phyloP scores from a whole-genome alignment of 768 basidiomycete species.

The Cystofilobasidium capitatum region DNA sequence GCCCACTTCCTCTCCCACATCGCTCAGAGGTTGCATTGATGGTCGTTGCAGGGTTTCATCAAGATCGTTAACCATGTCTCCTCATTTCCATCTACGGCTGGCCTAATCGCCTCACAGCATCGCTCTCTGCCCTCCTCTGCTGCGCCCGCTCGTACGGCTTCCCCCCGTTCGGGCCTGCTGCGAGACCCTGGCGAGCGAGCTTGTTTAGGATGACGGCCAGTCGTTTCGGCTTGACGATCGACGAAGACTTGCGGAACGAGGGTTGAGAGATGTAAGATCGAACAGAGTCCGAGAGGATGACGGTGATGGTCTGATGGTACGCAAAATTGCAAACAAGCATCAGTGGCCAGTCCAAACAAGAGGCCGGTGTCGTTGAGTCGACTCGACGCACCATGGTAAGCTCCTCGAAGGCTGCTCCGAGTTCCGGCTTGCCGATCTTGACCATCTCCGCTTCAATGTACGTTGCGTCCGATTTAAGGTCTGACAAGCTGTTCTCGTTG shows the following conservation, averaged over 20 bases:
- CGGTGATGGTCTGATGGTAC: conserved; percentile 38
- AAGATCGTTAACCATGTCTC: neutral
- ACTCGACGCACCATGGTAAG: conserved; percentile 56
- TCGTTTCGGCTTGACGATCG: conserved; percentile 57
- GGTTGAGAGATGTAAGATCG: conserved; percentile 65
- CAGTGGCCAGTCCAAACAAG: neutral
- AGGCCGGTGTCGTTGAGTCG: neutral
- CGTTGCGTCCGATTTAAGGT: conserved; percentile 72
- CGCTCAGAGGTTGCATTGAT: too few relatives aligned
- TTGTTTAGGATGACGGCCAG: conserved; percentile 70
- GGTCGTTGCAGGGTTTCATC: conserved; percentile 1
- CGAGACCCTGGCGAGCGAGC: conserved; percentile 57
- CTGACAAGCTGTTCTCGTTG: conserved; percentile 82
- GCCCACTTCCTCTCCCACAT: too few relatives aligned
- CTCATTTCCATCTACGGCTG: too few relatives aligned
- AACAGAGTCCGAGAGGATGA: conserved; percentile 63
- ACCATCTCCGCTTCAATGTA: conserved; percentile 83
- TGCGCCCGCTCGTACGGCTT: conserved; percentile 63
- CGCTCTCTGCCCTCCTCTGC: conserved; percentile 42
- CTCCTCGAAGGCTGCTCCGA: conserved; percentile 65
- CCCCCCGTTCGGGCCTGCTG: conserved; percentile 51
- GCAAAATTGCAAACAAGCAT: neutral
- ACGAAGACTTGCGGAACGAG: conserved; percentile 53
- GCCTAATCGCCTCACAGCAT: conserved; percentile 19
- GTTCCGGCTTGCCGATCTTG: conserved; percentile 59